phyloP scores from a whole-genome alignment of 345 rosid species.

The Corchorus olitorius region DNA sequence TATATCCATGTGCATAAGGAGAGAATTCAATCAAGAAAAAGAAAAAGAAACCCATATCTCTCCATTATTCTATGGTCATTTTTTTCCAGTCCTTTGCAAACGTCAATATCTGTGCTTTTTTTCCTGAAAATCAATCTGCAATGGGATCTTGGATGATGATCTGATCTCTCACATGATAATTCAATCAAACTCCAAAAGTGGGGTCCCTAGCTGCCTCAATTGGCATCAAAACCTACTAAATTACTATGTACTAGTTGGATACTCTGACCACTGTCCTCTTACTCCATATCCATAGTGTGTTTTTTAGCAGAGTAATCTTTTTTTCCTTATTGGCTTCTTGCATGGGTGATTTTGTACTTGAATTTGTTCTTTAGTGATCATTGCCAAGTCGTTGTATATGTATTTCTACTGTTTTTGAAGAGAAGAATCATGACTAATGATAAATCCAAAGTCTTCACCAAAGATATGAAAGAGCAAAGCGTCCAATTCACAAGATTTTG shows the following conservation, averaged over 20 bases:
- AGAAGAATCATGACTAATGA: not conserved
- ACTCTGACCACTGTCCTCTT: not conserved
- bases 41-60: no score
- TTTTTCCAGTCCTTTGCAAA: not conserved
- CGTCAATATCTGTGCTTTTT: not conserved
- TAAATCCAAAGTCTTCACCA: not conserved
- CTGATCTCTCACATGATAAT: not conserved
- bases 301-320: no score
- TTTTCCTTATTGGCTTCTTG: not conserved
- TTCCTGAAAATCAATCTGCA: not conserved
- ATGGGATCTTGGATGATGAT: constrained; percentile 6
- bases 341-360: not conserved
- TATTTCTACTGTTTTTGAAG: not conserved
- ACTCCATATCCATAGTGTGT: not conserved
- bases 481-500: constrained; percentile 10
- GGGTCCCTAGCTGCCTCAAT: not conserved
- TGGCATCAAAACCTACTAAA: not conserved
- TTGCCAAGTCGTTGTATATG: not conserved
- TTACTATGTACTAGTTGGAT: not conserved
- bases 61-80: not conserved
- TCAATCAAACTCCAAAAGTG: not conserved
- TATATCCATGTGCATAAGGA: not conserved
- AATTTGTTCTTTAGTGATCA: constrained; percentile 2
- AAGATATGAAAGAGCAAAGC: not conserved
- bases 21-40: not conserved